Conservation (phyloP, 2,329 filamentous ascomycete species). For the Pyrenochaeta sp. region DNA sequence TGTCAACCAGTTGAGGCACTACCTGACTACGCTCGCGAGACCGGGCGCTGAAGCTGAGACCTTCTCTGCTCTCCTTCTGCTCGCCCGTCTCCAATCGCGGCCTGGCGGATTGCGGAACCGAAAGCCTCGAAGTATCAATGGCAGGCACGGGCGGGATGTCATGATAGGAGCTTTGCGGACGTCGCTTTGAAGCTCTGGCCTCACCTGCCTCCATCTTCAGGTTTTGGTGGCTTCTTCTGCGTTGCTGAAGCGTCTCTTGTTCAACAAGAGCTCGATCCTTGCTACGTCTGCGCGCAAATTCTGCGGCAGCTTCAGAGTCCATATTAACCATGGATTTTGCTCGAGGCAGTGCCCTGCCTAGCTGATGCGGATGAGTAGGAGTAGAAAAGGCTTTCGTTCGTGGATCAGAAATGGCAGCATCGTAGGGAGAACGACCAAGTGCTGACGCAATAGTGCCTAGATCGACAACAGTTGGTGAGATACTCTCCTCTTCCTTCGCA, state of each 20-base stretch:
- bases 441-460: constrained; percentile 53
- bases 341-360: constrained; percentile 38
- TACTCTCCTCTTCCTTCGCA: constrained; percentile 21
- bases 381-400: constrained; percentile 26
- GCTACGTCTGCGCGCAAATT: constrained; percentile 47
- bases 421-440: constrained; percentile 55
- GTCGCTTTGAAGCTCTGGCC: constrained; percentile 25
- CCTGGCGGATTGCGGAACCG: constrained; percentile 10
- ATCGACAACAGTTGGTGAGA: constrained; percentile 43
- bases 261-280: constrained; percentile 38
- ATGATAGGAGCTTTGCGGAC: constrained; percentile 22
- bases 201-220: constrained; percentile 34
- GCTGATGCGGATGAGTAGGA: constrained; percentile 48
- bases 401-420: constrained; percentile 46
- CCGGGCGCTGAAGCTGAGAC: constrained; percentile 15
- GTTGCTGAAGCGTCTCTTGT: constrained; percentile 27
- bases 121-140: constrained; percentile 24
- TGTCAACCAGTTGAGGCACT: constrained; percentile 28
- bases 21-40: constrained; percentile 27
- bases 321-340: constrained; percentile 45
- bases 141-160: constrained; percentile 39
- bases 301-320: constrained; percentile 46
- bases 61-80: constrained; percentile 5
- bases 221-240: constrained; percentile 41
- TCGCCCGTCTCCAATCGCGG: constrained; percentile 14